Evolutionary conservation across 306 rosid species (phyloP), one percentile per base, ranked within the genome.

Genomic region (Casuarina cunninghamiana): DNA sequence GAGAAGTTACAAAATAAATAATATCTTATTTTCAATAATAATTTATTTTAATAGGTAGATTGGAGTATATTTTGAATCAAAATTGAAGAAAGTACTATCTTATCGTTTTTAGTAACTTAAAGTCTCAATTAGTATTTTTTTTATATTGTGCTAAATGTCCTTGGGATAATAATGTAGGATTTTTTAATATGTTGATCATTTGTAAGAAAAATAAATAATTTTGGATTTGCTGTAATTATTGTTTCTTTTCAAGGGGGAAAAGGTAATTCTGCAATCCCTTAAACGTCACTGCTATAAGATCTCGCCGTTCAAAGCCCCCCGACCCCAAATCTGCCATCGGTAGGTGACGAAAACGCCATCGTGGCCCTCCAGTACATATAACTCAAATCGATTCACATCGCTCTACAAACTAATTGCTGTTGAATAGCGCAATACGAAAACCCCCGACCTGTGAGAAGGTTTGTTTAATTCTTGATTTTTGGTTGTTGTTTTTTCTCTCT

Each of bases 301-400:
- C 4, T 17, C 9, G 49, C 43, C 69, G 49, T 69, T 49, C 57
- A 35, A 51, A 26, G 19, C 15, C 7, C 21, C 69, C 5, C 44
- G 6, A 37, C 3, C 37, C 10, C 5, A 11, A 62, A 37, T 12
- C n/a, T 62, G 7, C 37, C 43, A 17, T 0, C 0, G 0, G 3
- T 53, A 65, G 37, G 1, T 62, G 78, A 65, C 81, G 0, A 37
- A 26, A 6, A 4, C 32, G 10, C 77, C 79, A 79, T 66, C 51
- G n/a, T 2, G 7, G 11, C 10, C 37, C 11, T 4, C 35, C 76
- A 44, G 53, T 9, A 38, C 37, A 70, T 46, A 51, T 7, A 3
- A 6, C 57, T 0, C 51, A 48, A 48, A 10, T 48, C 51, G 13
- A 10, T 3, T 2, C 51, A 9, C 51, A 48, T 48, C 51, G 51